Evolutionary conservation across 1,284 basidiomycete genomes (phyloP), one percentile per base, ranked within the genome.

Genomic region (Austroboletus rostrupii): DNA sequence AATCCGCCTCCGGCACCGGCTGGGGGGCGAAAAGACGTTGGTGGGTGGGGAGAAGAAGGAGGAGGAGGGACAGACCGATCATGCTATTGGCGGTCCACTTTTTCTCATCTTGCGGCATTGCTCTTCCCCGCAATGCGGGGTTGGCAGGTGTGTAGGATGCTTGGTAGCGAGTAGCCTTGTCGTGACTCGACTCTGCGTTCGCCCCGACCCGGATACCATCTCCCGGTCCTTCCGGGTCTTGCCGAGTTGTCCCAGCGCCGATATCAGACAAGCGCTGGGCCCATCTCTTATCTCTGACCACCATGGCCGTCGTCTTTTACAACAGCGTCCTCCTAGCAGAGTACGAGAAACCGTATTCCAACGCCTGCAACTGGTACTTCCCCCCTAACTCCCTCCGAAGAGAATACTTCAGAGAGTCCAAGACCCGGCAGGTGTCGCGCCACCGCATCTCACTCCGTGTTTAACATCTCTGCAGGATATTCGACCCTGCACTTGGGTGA

Each of bases 1-100:
- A 99, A 78, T 53, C 96, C 96, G 49, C 88, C 85, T 47, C 87
- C 87, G 54, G 89, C 88, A 56, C 88, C 88, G 71, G 88, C 88
- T 89, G 61, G n/a, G 23, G n/a, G 8, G 13, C 7, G 9, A 2
- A 19, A 19, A 26, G 19, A 19, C n/a, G 31, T 46, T 10, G 21
- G 40, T 41, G 23, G 37, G 20, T n/a, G 40, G 17, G 19, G 21
- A 21, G 21, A 10, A 16, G 16, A 28, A 5, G 1, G 21, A 8
- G 14, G 38, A 40, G 41, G 7, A 21, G 12, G 23, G 9, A 12
- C 72, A 54, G 59, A 83, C 80, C 81, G 68, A 89, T 83, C 80
- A 89, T 85, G 72, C 85, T 87, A 75, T 85, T 78, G 61, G 80
- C 76, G 64, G 81, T 80, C 81, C 81, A 83, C 80, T 76, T 78